Percentiles rank a stretch among this genome's conserved stretches.
These are phyloP conservation scores for Exobasidium cylindrosporum DNA, from an alignment of 1,284 basidiomycete genomes.

Conservation along the genomic window DNA sequence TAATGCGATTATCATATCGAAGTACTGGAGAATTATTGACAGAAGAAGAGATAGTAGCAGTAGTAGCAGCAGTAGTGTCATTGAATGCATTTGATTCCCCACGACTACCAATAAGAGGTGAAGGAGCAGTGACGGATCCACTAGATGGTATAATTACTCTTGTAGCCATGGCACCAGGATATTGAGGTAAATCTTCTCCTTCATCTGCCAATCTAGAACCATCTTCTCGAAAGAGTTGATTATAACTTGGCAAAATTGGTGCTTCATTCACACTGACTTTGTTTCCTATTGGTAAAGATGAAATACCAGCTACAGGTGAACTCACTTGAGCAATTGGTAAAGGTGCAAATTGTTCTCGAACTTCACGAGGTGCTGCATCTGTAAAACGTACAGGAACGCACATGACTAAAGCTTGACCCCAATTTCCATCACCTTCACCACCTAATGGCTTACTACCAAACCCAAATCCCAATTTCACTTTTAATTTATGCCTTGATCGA, in stretches of 20 bases:
- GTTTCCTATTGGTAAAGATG: conserved; percentile 8
- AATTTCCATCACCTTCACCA: conserved; percentile 23
- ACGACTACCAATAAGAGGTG: neutral
- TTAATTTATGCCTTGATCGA: conserved; percentile 52
- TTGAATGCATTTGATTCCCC: neutral
- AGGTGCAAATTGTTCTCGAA: conserved; percentile 47
- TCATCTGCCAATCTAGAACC: conserved; percentile 53
- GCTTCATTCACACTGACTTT: neutral
- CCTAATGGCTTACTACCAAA: conserved; percentile 32
- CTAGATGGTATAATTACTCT: neutral
- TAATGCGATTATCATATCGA: conserved; percentile 11
- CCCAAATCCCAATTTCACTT: conserved; percentile 53
- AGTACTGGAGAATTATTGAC: neutral
- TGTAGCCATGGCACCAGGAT: conserved; percentile 28
- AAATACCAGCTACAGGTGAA: neutral
- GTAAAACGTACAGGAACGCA: conserved; percentile 54
- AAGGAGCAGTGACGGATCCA: conserved; percentile 17
- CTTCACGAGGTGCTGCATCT: conserved; percentile 48
- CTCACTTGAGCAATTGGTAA: conserved; percentile 15
- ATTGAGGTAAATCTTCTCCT: conserved; percentile 51
- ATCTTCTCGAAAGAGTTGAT: conserved; percentile 53
- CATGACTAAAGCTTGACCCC: conserved; percentile 52
- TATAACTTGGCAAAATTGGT: conserved; percentile 50
- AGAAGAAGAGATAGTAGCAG: neutral
- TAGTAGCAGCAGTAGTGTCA: neutral